These are phyloP conservation scores for Maudiozyma humilis DNA, from an alignment of 1,139 yeast species.

Conservation along the genomic window DNA sequence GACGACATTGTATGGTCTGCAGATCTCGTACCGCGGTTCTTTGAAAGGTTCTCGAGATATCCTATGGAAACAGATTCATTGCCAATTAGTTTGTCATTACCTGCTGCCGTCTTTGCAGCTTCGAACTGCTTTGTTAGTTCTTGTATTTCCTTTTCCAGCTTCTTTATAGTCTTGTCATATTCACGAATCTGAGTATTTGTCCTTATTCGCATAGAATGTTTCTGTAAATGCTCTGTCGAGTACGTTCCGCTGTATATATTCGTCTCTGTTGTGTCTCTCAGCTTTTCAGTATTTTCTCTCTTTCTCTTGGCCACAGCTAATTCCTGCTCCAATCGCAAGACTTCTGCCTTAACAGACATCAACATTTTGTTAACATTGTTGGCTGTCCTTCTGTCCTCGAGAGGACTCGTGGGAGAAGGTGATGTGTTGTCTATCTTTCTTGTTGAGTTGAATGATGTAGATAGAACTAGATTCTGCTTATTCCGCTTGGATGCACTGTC, in stretches of 20 bases:
- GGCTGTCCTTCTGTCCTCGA: constrained; percentile 19
- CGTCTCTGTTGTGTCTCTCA: constrained; percentile 23
- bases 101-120: background rate
- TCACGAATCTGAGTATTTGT: constrained; percentile 30
- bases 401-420: constrained; percentile 26
- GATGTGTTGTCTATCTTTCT: constrained; percentile 21
- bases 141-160: constrained; percentile 21
- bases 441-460: constrained; percentile 30
- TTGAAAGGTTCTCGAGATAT: background rate
- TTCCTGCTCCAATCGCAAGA: constrained; percentile 21
- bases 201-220: constrained; percentile 29
- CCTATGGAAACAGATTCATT: constrained; percentile 2
- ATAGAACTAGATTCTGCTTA: constrained; percentile 26
- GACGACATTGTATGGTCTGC: background rate
- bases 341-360: constrained; percentile 17
- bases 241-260: constrained; percentile 31
- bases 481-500: constrained; percentile 13
- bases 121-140: constrained; percentile 22
- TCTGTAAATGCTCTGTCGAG: constrained; percentile 31
- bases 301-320: constrained; percentile 18
- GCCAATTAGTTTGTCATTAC: background rate
- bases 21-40: background rate
- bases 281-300: constrained; percentile 23
- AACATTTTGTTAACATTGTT: constrained; percentile 22
- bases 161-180: constrained; percentile 24